Percentiles rank a stretch among this genome's conserved stretches.
Conservation (phyloP, 2,329 filamentous ascomycete genomes). For the Onygena corvina region DNA sequence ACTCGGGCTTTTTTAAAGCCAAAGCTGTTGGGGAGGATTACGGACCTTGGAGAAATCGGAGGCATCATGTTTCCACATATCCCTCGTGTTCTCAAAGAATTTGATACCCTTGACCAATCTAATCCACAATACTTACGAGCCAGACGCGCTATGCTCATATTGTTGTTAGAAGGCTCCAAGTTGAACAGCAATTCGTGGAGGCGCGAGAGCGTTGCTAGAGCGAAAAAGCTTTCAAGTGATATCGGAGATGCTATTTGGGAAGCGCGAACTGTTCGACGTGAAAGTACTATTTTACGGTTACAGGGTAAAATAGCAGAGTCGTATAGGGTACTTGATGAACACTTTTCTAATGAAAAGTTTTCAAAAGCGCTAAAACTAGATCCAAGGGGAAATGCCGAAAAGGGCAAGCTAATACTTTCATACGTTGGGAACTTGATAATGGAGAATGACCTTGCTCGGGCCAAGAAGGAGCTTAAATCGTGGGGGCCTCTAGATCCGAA, state of each 20-base stretch:
- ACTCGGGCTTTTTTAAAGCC: conserved; percentile 11
- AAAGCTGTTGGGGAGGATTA: neutral
- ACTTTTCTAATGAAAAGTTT: neutral
- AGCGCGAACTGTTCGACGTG: neutral
- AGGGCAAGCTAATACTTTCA: conserved; percentile 13
- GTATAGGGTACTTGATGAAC: conserved; percentile 6
- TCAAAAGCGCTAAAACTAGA: neutral
- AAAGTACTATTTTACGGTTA: conserved; percentile 9
- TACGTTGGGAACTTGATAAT: conserved; percentile 13
- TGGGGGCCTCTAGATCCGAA: conserved; percentile 10
- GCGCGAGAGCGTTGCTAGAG: conserved; percentile 1
- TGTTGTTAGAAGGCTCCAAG: conserved; percentile 8
- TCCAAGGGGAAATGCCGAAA: conserved; percentile 10
- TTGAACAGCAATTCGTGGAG: conserved; percentile 10
- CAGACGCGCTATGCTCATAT: conserved; percentile 1
- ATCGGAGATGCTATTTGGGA: conserved; percentile 7
- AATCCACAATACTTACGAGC: neutral
- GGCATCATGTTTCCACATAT: conserved; percentile 9
- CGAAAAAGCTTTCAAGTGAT: conserved; percentile 7
- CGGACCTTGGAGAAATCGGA: neutral
- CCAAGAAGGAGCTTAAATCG: conserved; percentile 11
- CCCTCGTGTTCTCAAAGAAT: conserved; percentile 6
- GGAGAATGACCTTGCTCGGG: conserved; percentile 11
- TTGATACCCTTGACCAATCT: conserved; percentile 2
- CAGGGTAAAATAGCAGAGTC: conserved; percentile 6